Evolutionary conservation across 148 eudicot species (phyloP), one percentile per base, ranked within the genome.

Genomic region (Polygonum maritimum): DNA sequence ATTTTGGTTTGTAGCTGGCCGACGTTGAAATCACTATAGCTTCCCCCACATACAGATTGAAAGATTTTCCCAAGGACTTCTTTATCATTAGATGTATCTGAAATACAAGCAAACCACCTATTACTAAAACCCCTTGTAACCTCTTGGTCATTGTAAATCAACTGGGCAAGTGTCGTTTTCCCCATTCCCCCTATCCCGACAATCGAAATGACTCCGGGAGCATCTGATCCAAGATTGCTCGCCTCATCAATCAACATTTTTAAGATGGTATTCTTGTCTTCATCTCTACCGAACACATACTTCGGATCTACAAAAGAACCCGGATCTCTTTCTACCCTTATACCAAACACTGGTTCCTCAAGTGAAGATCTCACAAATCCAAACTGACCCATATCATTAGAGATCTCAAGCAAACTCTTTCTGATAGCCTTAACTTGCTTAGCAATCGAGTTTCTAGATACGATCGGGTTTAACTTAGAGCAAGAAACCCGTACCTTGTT

Each of bases 181-280:
- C 60, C 60, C 60, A 69, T 9, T 36, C 84, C 12, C 1, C 22
- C 60, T 10, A 54, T 54, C 22, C 60, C 60, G 1, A 79, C 18
- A 3, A 75, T 78, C 62, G 76, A 70, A 40, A 78, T 75, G 15
- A 79, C 72, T 36, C 80, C 51, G 1, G 83, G 86, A n/a, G 80
- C 73, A 41, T 69, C 41, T 5, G 22, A 22, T 5, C 19, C 5
- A 18, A 22, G 22, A 5, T 54, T 9, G 1, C 19, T 22, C 7
- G 9, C 5, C 22, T 18, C 60, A 54, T 54, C 18, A 18, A 18
- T 3, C n/a, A 54, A 22, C 60, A 54, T 3, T 54, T 54, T 22
- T n/a, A 54, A n/a, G 60, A 54, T 1, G 60, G 26, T 7, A 18
- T 54, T n/a, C 60, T 54, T 54, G 26, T 54, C 60, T 54, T 0